Evolutionary conservation across 371 early-diverging fungal species (phyloP), one percentile per base, ranked within the genome.

Genomic region (Basidiobolus meristosporus): DNA sequence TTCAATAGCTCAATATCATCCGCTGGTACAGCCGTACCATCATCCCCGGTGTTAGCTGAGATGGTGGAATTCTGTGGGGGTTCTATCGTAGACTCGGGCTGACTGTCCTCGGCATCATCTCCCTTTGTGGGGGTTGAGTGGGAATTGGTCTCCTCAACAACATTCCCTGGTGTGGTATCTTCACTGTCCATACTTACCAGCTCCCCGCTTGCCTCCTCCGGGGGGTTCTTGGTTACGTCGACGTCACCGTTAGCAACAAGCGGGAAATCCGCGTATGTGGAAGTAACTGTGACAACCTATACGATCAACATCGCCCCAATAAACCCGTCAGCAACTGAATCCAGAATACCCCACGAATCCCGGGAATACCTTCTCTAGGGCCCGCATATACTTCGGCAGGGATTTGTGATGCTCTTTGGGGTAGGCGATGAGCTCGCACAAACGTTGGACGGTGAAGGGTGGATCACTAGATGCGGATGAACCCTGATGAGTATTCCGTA

Each of bases 361-460:
- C n/a, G 16, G 11, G 21, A 3, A 18, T 36, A 53, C 53, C 38
- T 50, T 49, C 40, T 58, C 56, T 37, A 58, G 22, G 3, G 52
- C 54, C n/a, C 50, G 42, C 23, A 58, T 46, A 30, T 53, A 56
- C 31, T 49, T 50, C 35, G 38, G 35, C 12, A 50, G 21, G 6
- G 41, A 44, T 5, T 26, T 26, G 34, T 56, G 47, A 36, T 56
- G 45, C 17, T 44, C 38, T n/a, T 19, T 39, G 7, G 53, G 55
- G 10, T 41, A 26, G 3, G 42, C 35, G 9, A 40, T 23, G 15
- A 52, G 41, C 38, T 55, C 55, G 30, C 45, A 46, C 19, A 55
- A 28, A 9, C 56, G 54, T 41, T 52, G 59, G n/a, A 52, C 42
- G 16, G 50, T 54, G 36, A 58, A 55, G n/a, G 56, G 56, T 14